phyloP scores from a whole-genome alignment of 1,139 yeast genomes.

The Protomyces inouyei region DNA sequence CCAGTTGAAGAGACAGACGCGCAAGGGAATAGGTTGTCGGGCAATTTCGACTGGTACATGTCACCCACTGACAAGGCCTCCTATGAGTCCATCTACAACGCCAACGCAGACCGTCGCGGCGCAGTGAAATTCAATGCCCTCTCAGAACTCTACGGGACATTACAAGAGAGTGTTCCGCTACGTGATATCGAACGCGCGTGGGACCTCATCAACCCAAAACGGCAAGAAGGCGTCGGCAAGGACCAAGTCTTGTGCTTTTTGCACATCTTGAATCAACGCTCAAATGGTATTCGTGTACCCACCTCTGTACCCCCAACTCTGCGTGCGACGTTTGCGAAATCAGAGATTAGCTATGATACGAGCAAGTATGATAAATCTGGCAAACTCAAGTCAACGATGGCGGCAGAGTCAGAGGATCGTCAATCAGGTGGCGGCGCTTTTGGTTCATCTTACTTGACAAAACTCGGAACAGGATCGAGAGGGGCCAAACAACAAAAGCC shows the following conservation, averaged over 20 bases:
- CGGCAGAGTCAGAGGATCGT: conserved; percentile 36
- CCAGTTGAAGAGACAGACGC: conserved; percentile 43
- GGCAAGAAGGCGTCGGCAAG: conserved; percentile 79
- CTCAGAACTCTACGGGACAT: conserved; percentile 60
- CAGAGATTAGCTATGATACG: conserved; percentile 58
- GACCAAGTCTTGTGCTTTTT: conserved; percentile 86
- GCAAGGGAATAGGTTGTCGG: conserved; percentile 52
- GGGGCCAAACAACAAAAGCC: conserved; percentile 30
- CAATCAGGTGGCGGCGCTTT: conserved; percentile 40
- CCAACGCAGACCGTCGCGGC: conserved; percentile 77
- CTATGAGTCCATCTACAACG: conserved; percentile 72
- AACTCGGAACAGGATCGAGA: conserved; percentile 44
- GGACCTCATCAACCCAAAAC: conserved; percentile 83
- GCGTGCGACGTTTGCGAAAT: conserved; percentile 86
- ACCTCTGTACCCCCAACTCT: conserved; percentile 90
- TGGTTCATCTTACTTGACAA: conserved; percentile 47
- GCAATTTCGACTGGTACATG: conserved; percentile 92
- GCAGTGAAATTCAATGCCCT: conserved; percentile 51
- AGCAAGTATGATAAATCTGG: conserved; percentile 16
- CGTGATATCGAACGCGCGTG: conserved; percentile 90
- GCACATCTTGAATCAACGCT: conserved; percentile 86
- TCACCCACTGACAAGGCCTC: conserved; percentile 76
- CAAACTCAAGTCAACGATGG: conserved; percentile 3
- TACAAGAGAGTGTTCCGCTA: conserved; percentile 62
- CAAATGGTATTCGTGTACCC: conserved; percentile 82